A percentile compares a stretch with the other conserved stretches of the same genome.
Conservation (phyloP, 1,284 basidiomycete genomes). For the Trametes hirsuta region DNA sequence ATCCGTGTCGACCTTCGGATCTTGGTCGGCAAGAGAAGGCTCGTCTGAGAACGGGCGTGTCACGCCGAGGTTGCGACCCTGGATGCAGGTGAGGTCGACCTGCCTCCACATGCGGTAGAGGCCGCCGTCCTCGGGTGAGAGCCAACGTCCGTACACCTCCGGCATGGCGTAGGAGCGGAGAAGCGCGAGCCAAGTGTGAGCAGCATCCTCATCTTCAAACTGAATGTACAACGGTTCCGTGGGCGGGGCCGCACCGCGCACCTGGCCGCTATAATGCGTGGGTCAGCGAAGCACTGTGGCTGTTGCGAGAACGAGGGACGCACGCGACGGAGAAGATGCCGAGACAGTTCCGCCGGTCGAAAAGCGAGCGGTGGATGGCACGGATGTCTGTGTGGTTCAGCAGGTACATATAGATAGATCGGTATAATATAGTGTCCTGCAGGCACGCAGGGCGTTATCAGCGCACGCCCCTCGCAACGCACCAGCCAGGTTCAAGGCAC, state of each 20-base stretch:
- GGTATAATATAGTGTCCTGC: conserved; percentile 71
- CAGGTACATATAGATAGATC: conserved; percentile 71
- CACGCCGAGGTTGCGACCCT: conserved; percentile 69
- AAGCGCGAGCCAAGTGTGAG: conserved; percentile 73
- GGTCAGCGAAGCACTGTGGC: neutral
- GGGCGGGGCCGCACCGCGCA: conserved; percentile 56
- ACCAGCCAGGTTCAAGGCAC: neutral
- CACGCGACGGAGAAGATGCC: conserved; percentile 67
- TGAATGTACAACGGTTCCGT: conserved; percentile 73
- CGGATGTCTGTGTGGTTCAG: conserved; percentile 78
- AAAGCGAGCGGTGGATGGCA: conserved; percentile 67
- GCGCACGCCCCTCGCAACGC: neutral
- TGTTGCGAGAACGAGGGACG: conserved; percentile 23
- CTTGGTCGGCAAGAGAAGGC: conserved; percentile 13
- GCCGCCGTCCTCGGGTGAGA: conserved; percentile 64
- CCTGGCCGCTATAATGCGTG: conserved; percentile 50
- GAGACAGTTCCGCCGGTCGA: conserved; percentile 71
- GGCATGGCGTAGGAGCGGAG: conserved; percentile 76
- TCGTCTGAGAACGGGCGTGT: conserved; percentile 30
- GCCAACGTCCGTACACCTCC: conserved; percentile 71
- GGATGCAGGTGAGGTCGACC: conserved; percentile 68
- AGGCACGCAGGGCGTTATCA: conserved; percentile 15
- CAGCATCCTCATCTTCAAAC: conserved; percentile 60
- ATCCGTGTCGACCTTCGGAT: conserved; percentile 45
- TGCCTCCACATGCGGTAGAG: conserved; percentile 86